Percentiles rank a stretch among this genome's conserved stretches.
phyloP scores from a whole-genome alignment of 208 protist genomes.

The Leishmania martiniquensis region DNA sequence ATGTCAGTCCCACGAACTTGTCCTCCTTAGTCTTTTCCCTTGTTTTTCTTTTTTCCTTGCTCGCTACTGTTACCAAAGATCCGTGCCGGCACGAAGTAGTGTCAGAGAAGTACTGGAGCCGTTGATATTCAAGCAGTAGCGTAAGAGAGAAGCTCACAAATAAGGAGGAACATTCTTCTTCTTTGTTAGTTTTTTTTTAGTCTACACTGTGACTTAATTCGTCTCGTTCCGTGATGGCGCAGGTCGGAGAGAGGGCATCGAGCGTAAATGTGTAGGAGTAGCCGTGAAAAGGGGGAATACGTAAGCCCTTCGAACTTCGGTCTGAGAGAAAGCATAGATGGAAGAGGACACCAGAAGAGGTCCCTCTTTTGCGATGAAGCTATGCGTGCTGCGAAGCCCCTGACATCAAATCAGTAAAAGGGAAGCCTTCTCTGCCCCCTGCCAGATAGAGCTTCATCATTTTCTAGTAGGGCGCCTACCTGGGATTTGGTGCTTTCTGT shows the following conservation, averaged over 20 bases:
- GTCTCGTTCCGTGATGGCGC: not conserved
- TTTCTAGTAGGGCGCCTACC: not conserved
- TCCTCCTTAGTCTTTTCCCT: not conserved
- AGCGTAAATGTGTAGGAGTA: not conserved
- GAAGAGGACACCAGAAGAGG: not conserved
- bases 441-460: not conserved
- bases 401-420: not conserved
- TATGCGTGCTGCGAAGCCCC: not conserved
- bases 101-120: not conserved
- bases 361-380: not conserved
- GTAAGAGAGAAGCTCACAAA: not conserved
- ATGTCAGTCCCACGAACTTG: not conserved
- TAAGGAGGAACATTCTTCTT: not conserved
- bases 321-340: not conserved
- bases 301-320: not conserved
- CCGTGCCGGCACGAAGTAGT: not conserved
- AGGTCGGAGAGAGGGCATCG: not conserved
- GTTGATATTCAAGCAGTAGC: constrained; percentile 3
- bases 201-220: not conserved
- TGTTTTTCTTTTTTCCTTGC: constrained; percentile 6
- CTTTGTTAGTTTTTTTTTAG: not conserved
- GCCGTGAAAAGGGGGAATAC: not conserved
- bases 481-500: not conserved
- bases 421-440: not conserved
- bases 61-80: not conserved